These are phyloP conservation scores for Cinchona pubescens DNA, from an alignment of 257 asterid genomes.

Conservation along the genomic window DNA sequence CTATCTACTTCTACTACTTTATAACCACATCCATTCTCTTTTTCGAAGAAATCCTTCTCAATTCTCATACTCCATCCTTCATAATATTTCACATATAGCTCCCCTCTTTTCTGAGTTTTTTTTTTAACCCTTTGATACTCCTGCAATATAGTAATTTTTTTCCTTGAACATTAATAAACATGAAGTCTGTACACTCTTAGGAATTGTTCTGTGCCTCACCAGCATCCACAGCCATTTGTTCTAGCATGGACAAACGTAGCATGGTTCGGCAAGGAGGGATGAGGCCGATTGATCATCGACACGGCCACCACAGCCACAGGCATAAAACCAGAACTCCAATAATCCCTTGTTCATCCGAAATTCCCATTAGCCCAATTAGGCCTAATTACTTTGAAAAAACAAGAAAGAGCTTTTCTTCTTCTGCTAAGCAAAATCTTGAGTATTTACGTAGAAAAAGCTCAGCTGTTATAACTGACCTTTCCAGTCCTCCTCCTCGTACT, in stretches of 20 bases:
- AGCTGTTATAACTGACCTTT: slow-evolving; percentile 47
- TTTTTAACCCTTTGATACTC: background rate
- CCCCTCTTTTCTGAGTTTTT: background rate
- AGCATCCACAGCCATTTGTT: slow-evolving; percentile 83
- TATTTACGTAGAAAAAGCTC: slow-evolving; percentile 58
- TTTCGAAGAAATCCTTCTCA: slow-evolving; percentile 28
- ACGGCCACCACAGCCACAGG: no score
- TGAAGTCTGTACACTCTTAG: slow-evolving; percentile 73
- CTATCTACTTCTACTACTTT: slow-evolving; percentile 25
- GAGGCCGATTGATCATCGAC: slow-evolving; percentile 29
- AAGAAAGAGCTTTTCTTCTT: slow-evolving; percentile 24
- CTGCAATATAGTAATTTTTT: no score
- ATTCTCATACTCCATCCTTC: background rate
- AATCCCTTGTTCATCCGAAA: slow-evolving; percentile 56
- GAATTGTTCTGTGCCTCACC: slow-evolving; percentile 82
- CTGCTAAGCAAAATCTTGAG: slow-evolving; percentile 27
- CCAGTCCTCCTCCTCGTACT: slow-evolving; percentile 4
- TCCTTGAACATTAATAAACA: no score
- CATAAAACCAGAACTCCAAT: slow-evolving; percentile 24
- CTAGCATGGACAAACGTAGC: slow-evolving; percentile 63
- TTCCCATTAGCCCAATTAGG: slow-evolving; percentile 62
- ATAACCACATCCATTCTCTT: slow-evolving; percentile 36
- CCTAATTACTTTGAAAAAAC: slow-evolving; percentile 27
- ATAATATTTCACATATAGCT: background rate
- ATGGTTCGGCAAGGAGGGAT: slow-evolving; percentile 45